phyloP scores from a whole-genome alignment of 495 filamentous ascomycete genomes.

The Penicillium lagena region DNA sequence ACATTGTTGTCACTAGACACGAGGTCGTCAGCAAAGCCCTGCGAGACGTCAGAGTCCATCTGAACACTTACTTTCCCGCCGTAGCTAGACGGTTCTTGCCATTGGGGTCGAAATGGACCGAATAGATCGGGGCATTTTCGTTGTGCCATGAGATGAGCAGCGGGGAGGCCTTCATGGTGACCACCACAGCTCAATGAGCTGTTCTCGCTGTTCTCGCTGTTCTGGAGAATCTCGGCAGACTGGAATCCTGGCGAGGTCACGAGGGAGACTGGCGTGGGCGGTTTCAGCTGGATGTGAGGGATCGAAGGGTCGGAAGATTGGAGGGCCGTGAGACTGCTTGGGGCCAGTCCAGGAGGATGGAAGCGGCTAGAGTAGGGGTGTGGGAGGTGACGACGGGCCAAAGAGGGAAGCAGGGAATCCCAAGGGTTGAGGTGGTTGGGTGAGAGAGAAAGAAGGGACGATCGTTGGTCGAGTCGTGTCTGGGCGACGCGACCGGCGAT shows the following conservation, averaged over 20 bases:
- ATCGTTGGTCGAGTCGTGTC: too few species aligned
- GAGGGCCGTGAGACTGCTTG: too few species aligned
- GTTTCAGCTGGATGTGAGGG: too few species aligned
- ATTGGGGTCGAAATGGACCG: slow-evolving; percentile 89
- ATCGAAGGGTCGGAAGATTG: too few species aligned
- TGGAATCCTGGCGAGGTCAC: not conserved
- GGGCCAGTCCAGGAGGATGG: too few species aligned
- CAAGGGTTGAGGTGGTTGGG: too few species aligned
- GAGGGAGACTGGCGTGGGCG: too few species aligned
- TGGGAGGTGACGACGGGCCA: too few species aligned
- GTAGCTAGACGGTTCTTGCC: slow-evolving; percentile 91
- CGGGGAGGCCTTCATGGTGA: slow-evolving; percentile 82
- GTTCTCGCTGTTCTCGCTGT: slow-evolving; percentile 3
- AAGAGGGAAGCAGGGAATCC: too few species aligned
- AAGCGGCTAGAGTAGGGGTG: too few species aligned
- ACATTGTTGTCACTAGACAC: slow-evolving; percentile 81
- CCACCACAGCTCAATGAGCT: slow-evolving; percentile 23
- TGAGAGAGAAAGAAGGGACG: too few species aligned
- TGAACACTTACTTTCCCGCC: slow-evolving; percentile 56
- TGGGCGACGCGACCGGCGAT: too few species aligned
- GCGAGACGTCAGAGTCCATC: not conserved
- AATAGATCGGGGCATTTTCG: slow-evolving; percentile 90
- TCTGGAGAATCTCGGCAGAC: not conserved
- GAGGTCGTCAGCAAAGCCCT: slow-evolving; percentile 6
- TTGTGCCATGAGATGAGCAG: slow-evolving; percentile 95